phyloP scores from a whole-genome alignment of 73 alveolate species.

The Effrenium voratum region DNA sequence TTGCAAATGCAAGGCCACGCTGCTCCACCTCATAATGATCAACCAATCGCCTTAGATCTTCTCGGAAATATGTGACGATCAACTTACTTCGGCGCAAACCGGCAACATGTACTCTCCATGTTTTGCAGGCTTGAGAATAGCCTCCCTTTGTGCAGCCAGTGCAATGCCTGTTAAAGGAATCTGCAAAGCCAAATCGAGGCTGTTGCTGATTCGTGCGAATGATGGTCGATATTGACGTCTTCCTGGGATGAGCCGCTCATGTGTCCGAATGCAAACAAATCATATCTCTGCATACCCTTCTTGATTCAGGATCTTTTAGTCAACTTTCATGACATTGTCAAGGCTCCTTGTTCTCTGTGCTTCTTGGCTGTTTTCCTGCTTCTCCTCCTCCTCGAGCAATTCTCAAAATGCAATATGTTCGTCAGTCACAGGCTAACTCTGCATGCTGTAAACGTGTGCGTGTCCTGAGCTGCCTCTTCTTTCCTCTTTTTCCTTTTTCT shows the following conservation, averaged over 20 bases:
- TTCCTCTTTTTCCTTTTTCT: neutral
- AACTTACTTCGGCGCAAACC: neutral
- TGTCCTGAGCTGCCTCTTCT: neutral
- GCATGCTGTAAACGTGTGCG: neutral
- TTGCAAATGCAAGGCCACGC: constrained; percentile 65
- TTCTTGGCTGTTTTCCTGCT: neutral
- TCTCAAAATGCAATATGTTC: neutral
- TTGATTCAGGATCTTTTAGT: too few species aligned
- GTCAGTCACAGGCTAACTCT: neutral
- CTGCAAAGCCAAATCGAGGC: neutral
- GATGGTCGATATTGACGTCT: constrained; percentile 3
- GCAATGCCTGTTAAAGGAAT: neutral
- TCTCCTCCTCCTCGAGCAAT: neutral
- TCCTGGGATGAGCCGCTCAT: neutral
- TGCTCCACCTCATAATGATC: constrained; percentile 56
- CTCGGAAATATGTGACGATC: neutral
- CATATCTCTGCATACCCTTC: neutral
- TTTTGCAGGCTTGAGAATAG: neutral
- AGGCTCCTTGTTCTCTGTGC: neutral
- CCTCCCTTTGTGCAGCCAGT: neutral
- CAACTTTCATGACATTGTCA: too few species aligned
- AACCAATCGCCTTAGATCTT: constrained; percentile 32
- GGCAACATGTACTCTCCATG: neutral
- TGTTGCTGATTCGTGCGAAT: neutral
- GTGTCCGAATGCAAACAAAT: neutral